A percentile compares a stretch with the other conserved stretches of the same genome.
Evolutionary conservation across 2,329 filamentous ascomycete species (phyloP).

Genomic region (Colletotrichum sp.): DNA sequence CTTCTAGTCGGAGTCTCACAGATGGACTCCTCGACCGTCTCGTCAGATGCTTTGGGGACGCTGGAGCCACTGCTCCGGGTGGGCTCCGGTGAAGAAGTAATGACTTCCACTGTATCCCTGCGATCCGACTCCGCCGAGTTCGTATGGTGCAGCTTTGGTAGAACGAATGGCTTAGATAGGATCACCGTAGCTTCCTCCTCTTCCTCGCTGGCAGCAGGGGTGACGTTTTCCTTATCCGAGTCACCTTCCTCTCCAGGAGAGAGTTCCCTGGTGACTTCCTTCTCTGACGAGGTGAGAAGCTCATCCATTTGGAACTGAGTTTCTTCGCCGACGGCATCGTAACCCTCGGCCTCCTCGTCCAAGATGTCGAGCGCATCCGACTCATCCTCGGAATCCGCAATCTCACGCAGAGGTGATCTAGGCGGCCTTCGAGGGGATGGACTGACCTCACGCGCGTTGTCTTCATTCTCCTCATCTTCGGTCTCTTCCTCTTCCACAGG

Average conservation of each 20-base stretch:
- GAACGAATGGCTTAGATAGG: constrained; percentile 1
- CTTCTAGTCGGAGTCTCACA: constrained; percentile 8
- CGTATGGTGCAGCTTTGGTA: neutral
- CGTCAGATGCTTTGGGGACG: neutral
- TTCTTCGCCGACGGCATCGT: constrained; percentile 20
- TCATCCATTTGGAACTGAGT: constrained; percentile 19
- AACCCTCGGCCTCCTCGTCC: constrained; percentile 21
- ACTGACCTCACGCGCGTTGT: neutral
- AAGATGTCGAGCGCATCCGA: constrained; percentile 17
- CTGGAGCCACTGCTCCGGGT: neutral
- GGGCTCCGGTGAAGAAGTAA: constrained; percentile 13
- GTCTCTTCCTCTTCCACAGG: neutral
- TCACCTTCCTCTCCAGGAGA: constrained; percentile 8
- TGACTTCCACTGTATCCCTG: constrained; percentile 16
- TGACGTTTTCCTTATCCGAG: constrained; percentile 20
- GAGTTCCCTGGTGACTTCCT: neutral
- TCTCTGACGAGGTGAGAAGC: constrained; percentile 17
- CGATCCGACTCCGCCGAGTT: neutral
- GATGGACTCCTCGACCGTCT: constrained; percentile 1
- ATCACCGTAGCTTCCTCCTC: constrained; percentile 13
- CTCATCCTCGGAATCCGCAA: constrained; percentile 57
- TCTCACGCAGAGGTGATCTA: constrained; percentile 35
- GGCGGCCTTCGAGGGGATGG: constrained; percentile 5
- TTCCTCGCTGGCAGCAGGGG: neutral
- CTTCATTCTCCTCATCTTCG: constrained; percentile 10